Conservation (phyloP, 352 stramenopile genomes). For the Phytopythium oedochilum region DNA sequence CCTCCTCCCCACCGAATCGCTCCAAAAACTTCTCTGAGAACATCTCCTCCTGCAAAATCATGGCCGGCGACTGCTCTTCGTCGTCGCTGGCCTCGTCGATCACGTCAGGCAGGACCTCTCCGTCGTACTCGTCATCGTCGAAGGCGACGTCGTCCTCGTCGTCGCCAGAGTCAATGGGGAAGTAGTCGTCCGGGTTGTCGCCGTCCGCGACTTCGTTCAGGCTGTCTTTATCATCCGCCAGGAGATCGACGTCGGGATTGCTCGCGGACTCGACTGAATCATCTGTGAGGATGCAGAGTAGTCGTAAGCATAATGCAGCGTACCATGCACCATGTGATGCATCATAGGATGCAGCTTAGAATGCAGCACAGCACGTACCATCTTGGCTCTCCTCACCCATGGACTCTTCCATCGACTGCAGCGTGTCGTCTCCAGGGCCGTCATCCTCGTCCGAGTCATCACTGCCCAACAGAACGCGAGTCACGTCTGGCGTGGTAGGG, state of each 20-base stretch:
- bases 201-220: constrained; percentile 3
- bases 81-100: too few relatives aligned
- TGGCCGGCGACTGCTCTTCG: too few relatives aligned
- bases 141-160: constrained; percentile 5
- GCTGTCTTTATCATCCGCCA: constrained; percentile 1
- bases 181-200: neutral
- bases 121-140: neutral
- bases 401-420: neutral
- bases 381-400: neutral
- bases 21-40: neutral
- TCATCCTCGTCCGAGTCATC: neutral
- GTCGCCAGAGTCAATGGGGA: constrained; percentile 8
- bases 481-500: neutral
- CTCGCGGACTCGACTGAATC: constrained; percentile 1
- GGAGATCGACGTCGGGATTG: neutral
- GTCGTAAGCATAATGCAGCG: neutral
- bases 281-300: neutral
- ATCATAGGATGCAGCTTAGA: constrained; percentile 5
- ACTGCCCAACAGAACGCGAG: too few relatives aligned
- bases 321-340: constrained; percentile 8
- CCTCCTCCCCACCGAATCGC: neutral
- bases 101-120: neutral
- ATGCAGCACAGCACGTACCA: neutral
- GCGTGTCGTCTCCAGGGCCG: neutral
- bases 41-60: too few relatives aligned